phyloP scores from a whole-genome alignment of 768 basidiomycete genomes.

The Suillus hirtellus region DNA sequence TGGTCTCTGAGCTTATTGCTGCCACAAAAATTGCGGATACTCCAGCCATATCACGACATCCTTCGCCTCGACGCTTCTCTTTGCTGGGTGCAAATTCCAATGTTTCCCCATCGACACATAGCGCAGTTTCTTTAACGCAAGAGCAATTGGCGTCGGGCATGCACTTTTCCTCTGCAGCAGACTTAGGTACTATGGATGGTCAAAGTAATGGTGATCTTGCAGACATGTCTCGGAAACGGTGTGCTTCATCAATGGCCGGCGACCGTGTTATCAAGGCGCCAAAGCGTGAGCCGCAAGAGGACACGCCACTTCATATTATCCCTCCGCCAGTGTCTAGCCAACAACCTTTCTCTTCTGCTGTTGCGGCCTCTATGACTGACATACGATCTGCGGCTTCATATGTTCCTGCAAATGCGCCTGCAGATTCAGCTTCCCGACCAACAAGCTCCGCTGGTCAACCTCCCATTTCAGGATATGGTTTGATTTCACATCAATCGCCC shows the following conservation, averaged over 20 bases:
- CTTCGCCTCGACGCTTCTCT: slow-evolving; percentile 27
- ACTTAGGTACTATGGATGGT: slow-evolving; percentile 23
- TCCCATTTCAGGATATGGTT: slow-evolving; percentile 23
- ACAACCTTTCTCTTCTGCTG: slow-evolving; percentile 26
- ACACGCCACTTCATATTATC: slow-evolving; percentile 31
- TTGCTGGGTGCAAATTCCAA: slow-evolving; percentile 40
- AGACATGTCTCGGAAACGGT: slow-evolving; percentile 52
- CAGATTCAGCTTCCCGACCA: slow-evolving; percentile 33
- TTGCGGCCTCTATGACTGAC: slow-evolving; percentile 29
- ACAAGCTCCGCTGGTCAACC: slow-evolving; percentile 32
- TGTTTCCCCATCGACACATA: slow-evolving; percentile 20
- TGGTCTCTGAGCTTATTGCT: slow-evolving; percentile 57
- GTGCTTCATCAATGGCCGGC: slow-evolving; percentile 46
- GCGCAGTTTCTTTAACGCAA: slow-evolving; percentile 21
- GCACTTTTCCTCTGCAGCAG: slow-evolving; percentile 21
- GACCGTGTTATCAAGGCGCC: slow-evolving; percentile 47
- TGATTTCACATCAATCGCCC: slow-evolving; percentile 23
- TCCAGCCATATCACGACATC: slow-evolving; percentile 32
- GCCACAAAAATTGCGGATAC: slow-evolving; percentile 40
- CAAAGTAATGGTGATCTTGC: slow-evolving; percentile 32
- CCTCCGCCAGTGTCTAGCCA: slow-evolving; percentile 22
- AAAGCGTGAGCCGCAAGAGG: slow-evolving; percentile 52
- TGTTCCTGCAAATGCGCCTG: slow-evolving; percentile 26
- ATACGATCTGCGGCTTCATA: slow-evolving; percentile 25
- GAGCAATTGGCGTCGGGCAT: slow-evolving; percentile 27